Conservation (phyloP, 495 filamentous ascomycete genomes). For the Chlorociboria aeruginascens region DNA sequence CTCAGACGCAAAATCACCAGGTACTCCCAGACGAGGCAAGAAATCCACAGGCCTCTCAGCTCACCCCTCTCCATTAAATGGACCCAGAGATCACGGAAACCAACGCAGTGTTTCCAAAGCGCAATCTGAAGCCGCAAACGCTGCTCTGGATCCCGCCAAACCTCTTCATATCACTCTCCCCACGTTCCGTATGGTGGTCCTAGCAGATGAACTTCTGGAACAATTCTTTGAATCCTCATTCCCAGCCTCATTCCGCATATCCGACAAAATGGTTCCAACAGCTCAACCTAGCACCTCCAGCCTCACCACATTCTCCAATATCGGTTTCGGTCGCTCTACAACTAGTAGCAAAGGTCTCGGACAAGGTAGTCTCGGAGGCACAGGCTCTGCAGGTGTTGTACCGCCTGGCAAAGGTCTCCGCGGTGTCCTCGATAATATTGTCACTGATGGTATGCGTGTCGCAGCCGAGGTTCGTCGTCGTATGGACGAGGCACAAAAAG, state of each 20-base stretch:
- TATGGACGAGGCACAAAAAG: slow-evolving; percentile 86
- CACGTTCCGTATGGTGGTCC: slow-evolving; percentile 96
- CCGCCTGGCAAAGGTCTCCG: slow-evolving; percentile 65
- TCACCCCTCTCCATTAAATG: background rate
- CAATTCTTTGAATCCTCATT: slow-evolving; percentile 85
- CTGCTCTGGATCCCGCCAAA: slow-evolving; percentile 81
- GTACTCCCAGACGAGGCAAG: slow-evolving; percentile 4
- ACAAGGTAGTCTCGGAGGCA: slow-evolving; percentile 23
- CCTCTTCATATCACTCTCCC: slow-evolving; percentile 93
- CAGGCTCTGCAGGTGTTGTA: slow-evolving; percentile 25
- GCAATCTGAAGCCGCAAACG: slow-evolving; percentile 59
- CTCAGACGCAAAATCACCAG: slow-evolving; percentile 24
- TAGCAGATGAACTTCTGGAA: slow-evolving; percentile 90
- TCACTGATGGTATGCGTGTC: slow-evolving; percentile 90
- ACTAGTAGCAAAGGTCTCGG: slow-evolving; percentile 12
- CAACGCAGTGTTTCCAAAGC: slow-evolving; percentile 35
- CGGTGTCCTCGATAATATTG: slow-evolving; percentile 92
- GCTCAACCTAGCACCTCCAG: slow-evolving; percentile 31
- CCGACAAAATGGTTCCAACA: slow-evolving; percentile 31
- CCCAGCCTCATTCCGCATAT: slow-evolving; percentile 49
- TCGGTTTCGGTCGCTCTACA: slow-evolving; percentile 38
- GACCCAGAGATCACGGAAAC: background rate
- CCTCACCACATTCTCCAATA: slow-evolving; percentile 68
- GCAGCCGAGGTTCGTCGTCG: slow-evolving; percentile 79
- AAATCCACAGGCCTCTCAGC: slow-evolving; percentile 12